These are phyloP conservation scores for Colletotrichum sp. DNA, from an alignment of 2,329 filamentous ascomycete species.

Conservation along the genomic window DNA sequence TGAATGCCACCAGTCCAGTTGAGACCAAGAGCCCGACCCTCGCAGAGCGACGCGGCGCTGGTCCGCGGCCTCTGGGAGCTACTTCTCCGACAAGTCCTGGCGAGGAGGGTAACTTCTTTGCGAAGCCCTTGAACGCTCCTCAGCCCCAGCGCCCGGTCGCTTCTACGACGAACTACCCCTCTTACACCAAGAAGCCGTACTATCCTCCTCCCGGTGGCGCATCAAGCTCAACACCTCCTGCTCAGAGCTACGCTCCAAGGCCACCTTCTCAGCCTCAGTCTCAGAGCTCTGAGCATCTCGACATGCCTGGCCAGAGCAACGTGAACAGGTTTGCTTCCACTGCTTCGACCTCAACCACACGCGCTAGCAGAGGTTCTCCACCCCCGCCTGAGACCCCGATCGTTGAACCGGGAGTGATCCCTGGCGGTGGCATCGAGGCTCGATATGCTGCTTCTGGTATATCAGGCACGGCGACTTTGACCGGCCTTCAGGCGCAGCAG, in stretches of 20 bases:
- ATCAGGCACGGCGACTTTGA: slow-evolving; percentile 82
- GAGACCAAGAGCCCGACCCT: slow-evolving; percentile 68
- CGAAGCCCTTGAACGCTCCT: slow-evolving; percentile 62
- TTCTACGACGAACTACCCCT: slow-evolving; percentile 47
- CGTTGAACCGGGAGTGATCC: slow-evolving; percentile 71
- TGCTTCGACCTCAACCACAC: slow-evolving; percentile 90
- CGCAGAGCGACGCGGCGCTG: slow-evolving; percentile 82
- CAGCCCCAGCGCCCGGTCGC: slow-evolving; percentile 43
- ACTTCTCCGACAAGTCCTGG: slow-evolving; percentile 82
- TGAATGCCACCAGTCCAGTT: slow-evolving; percentile 57
- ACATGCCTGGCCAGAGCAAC: slow-evolving; percentile 47
- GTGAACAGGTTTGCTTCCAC: slow-evolving; percentile 76
- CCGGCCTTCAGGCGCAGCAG: slow-evolving; percentile 67
- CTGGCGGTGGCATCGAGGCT: slow-evolving; percentile 84
- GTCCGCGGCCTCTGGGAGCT: slow-evolving; percentile 71
- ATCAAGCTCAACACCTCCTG: slow-evolving; percentile 19
- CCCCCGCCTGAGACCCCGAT: slow-evolving; percentile 93
- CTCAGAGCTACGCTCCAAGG: slow-evolving; percentile 29
- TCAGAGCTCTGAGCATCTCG: slow-evolving; percentile 36
- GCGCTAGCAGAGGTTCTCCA: slow-evolving; percentile 89
- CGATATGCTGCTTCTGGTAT: slow-evolving; percentile 92
- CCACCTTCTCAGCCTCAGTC: slow-evolving; percentile 34
- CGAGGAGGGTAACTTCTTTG: slow-evolving; percentile 82
- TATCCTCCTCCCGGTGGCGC: slow-evolving; percentile 59
- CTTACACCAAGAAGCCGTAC: slow-evolving; percentile 62